Percentiles rank a stretch among this genome's conserved stretches.
These are phyloP conservation scores for Discostella stelligeroides DNA, from an alignment of 108 stramenopile genomes.

Conservation along the genomic window DNA sequence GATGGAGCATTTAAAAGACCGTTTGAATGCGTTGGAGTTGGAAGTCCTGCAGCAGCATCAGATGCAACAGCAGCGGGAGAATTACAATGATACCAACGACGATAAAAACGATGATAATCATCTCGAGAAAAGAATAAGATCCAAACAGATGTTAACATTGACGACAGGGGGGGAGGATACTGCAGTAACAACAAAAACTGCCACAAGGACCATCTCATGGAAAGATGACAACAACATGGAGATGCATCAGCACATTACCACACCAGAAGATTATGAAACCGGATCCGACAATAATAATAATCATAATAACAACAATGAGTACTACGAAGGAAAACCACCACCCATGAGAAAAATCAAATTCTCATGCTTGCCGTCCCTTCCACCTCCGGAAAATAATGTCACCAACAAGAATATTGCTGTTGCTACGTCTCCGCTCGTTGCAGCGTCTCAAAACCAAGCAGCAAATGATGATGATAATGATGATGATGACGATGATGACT, in stretches of 20 bases:
- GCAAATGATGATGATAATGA: neutral
- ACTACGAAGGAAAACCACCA: too few relatives aligned
- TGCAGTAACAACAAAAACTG: neutral
- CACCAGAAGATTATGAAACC: neutral
- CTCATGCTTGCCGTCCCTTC: constrained; percentile 2
- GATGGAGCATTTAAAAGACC: constrained; percentile 1
- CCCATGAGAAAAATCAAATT: constrained; percentile 35
- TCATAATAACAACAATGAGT: neutral
- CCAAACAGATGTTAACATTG: too few relatives aligned
- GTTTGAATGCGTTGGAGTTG: constrained; percentile 10
- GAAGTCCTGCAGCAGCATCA: neutral
- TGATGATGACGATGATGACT: too few relatives aligned
- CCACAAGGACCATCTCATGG: neutral
- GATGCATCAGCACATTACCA: too few relatives aligned
- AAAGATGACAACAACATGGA: neutral
- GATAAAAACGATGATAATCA: too few relatives aligned
- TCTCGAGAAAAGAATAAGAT: too few relatives aligned
- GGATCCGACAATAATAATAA: neutral
- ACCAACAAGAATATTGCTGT: neutral
- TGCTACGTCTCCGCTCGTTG: too few relatives aligned
- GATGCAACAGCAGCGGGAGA: neutral
- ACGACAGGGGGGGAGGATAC: too few relatives aligned
- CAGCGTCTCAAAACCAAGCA: neutral
- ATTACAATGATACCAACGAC: too few relatives aligned
- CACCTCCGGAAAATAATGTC: neutral